Base-by-base conservation (phyloP, 2,329 filamentous ascomycete genomes). In the Chaetomium strumarium region DNA sequence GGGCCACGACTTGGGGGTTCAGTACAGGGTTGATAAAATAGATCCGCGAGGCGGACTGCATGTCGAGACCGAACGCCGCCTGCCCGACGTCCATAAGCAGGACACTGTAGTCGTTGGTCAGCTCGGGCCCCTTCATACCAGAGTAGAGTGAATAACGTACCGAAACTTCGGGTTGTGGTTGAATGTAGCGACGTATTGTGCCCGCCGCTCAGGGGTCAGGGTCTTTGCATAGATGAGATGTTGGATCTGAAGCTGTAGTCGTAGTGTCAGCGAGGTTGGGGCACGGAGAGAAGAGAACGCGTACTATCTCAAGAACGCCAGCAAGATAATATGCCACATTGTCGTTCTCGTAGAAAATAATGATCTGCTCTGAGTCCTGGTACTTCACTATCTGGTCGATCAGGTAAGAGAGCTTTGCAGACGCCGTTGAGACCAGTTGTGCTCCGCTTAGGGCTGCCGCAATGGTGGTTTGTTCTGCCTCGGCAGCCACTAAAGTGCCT, bases 1-100 rank as follows among this genome's bases (percentile, higher is more conserved):
- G 92, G 1, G 88, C 90, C 66, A 95, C 88, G 1, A 95, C 79
- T 58, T 88, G 81, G 0, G 90, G 90, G 48, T 91, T 87, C 66
- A 93, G 85, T 12, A 95, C 88, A 0, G 92, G 91, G 58, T 86
- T 92, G 51, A 95, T 79, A 57, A 97, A 96, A 68, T 90, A 95
- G 10, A 97, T 85, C 2, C 92, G 76, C 5, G 87, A 93, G 1
- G 91, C 91, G 11, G 81, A 83, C 47, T 84, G 84, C 67, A 96
- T 83, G 64, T 96, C 91, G 0, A 97, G 75, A 0, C 92, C 92
- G 56, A 91, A 89, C 0, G 91, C 89, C 30, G 91, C 91, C 64
- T 93, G 89, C 1, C 81, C 82, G n/a, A 96, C 80, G 63, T 96
- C 90, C 86, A 96, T 96, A 1, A 96, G 75, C 2, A 96, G 72